Base-by-base conservation (phyloP, 805 yeast species). In the Sungouiella thailandica region DNA sequence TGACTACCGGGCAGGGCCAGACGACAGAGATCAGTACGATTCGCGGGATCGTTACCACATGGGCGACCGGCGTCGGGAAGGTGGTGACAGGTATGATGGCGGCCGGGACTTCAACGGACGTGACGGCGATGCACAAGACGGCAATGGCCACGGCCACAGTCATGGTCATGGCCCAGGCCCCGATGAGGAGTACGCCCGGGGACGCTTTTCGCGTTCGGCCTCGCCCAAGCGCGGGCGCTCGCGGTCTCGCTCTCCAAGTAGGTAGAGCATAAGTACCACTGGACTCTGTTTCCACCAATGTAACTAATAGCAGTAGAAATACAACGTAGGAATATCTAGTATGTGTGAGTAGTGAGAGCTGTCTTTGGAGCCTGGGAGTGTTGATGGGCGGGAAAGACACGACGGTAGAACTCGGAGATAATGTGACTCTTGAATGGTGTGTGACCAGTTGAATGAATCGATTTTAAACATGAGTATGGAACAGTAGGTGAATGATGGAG, bases 161-260 rank as follows among this genome's bases (percentile, higher is more conserved):
- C 39, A 30, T 17, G 19, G 26, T 10, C 26, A 39, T 20, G 39
- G 26, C 13, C 23, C 31, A 14, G 26, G 26, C 14, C 34, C 37
- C 20, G 41, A 37, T 13, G 46, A 37, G 12, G 49, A 49, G 15
- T 44, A 43, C 31, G 43, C 39, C 17, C 40, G 55, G 23, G 53
- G 57, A 19, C 53, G 58, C 17, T 55, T 47, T 31, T 50, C 60
- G 4, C 49, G 65, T 35, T 54, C 64, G 17, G 62, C 61, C 12
- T 56, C 65, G 9, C 52, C 43, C 6, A 52, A 55, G 44, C 54
- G 66, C 34, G 60, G 58, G 15, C 53, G 60, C 37, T 60, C 66
- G 29, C 54, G 69, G 46, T 63, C 70, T 15, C 68, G 70, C 9
- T 52, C 57, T 19, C 52, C 56, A 24, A 44, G 50, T 31, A 46